Evolutionary conservation across 1,139 yeast genomes (phyloP), one percentile per base, ranked within the genome.

Genomic region (Suhomyces maxii): DNA sequence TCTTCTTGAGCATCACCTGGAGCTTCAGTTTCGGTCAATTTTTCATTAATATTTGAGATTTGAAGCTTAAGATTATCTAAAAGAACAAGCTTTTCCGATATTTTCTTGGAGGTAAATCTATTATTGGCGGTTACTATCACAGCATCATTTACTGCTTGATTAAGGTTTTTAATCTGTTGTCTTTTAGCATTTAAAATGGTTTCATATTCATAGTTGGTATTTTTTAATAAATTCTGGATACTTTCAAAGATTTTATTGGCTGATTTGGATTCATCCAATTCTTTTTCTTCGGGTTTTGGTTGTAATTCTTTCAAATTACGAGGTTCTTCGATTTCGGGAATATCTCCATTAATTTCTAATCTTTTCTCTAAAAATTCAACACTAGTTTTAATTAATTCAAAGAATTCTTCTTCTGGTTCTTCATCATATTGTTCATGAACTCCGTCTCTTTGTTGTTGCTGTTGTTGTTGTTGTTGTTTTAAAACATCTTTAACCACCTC

Each of bases 401-500:
- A 57, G 26, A 72, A 58, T 11, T 47, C 51, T 2, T 41, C 41
- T 12, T 18, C 52, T 8, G 53, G 54, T 28, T 60, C 66, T 18
- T 45, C 46, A 38, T 44, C 39, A 34, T 48, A 35, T 34, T 50
- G 36, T 42, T 52, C 47, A 30, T 58, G 54, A 14, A 47, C 49
- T 39, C 44, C 37, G 39, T 50, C 41, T 28, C 31, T 18, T 18
- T 18, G 23, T 18, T 18, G 23, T 18, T 18, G 23, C 5, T 28
- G 11, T 31, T 49, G 34, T 41, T 50, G 46, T 26, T 56, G 11
- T 31, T 49, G 34, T 41, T 50, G 46, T 26, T 56, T 53, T 9
- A 59, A 40, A 2, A 60, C 53, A 42, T 69, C 74, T 47, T 68
- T 69, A n/a, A 70, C 69, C 43, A 84, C 74, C 43, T 96, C 97